Conservation (phyloP, 257 asterid species). For the Forsythia suspensa region DNA sequence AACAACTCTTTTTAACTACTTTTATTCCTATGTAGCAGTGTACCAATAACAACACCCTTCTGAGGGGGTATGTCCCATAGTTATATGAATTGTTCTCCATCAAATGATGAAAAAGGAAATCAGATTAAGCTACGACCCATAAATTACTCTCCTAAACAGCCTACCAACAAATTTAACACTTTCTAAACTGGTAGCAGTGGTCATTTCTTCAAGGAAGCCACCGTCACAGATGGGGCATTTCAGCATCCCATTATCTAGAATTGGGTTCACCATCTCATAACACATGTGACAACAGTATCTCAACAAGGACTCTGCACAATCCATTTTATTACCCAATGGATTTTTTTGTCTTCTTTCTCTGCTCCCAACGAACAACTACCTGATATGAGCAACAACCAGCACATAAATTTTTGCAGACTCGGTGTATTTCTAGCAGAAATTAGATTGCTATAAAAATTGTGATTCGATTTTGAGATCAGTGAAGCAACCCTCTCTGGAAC, state of each 20-base stretch:
- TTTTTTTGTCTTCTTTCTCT: neutral
- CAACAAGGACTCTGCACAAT: neutral
- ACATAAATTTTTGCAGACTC: neutral
- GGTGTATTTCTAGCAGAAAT: neutral
- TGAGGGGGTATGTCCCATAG: neutral
- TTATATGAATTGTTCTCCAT: neutral
- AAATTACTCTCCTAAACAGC: neutral
- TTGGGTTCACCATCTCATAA: constrained; percentile 11
- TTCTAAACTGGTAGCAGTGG: constrained; percentile 8
- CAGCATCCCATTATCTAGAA: constrained; percentile 8
- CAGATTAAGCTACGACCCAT: neutral
- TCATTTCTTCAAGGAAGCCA: constrained; percentile 20
- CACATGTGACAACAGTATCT: constrained; percentile 12
- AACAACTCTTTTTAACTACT: neutral
- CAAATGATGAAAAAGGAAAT: neutral
- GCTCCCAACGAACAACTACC: too few relatives aligned
- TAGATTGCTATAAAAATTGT: too few relatives aligned
- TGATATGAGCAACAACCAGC: neutral
- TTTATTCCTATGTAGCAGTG: neutral
- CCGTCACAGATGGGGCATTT: constrained; percentile 10
- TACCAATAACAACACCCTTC: constrained; percentile 5
- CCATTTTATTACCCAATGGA: neutral
- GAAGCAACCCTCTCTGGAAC: neutral
- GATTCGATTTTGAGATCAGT: neutral
- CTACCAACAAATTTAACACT: constrained; percentile 10